These are phyloP conservation scores for Talaromyces amestolkiae DNA, from an alignment of 2,329 filamentous ascomycete genomes.

Conservation along the genomic window DNA sequence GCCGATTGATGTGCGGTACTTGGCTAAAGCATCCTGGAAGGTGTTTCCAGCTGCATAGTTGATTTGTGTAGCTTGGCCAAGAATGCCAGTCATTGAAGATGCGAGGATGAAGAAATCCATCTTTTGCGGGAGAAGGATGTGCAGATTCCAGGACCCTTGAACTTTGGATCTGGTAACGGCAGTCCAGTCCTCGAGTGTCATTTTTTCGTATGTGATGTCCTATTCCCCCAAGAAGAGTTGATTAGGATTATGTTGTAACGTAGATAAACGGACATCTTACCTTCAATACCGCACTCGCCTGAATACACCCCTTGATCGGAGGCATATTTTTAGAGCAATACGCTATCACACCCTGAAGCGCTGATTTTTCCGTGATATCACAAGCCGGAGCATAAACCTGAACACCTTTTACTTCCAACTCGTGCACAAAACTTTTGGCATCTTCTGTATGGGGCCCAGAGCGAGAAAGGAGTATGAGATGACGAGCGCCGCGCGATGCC, in stretches of 20 bases:
- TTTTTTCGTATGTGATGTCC: conserved; percentile 20
- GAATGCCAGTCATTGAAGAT: conserved; percentile 30
- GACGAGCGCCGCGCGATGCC: conserved; percentile 46
- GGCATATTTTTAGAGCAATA: not conserved
- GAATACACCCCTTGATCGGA: not conserved
- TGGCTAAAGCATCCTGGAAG: conserved; percentile 34
- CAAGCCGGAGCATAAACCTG: not conserved
- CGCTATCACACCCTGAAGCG: not conserved
- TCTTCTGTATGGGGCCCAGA: conserved; percentile 1
- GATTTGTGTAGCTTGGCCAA: conserved; percentile 38
- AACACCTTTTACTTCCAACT: not conserved
- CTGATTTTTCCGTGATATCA: not conserved
- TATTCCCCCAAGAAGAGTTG: not conserved
- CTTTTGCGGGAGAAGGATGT: conserved; percentile 20
- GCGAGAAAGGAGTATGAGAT: conserved; percentile 32
- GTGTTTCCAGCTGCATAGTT: conserved; percentile 32
- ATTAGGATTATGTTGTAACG: not conserved
- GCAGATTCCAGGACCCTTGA: conserved; percentile 25
- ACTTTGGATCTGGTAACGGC: conserved; percentile 31
- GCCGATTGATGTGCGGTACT: conserved; percentile 25
- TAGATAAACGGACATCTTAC: not conserved
- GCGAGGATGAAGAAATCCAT: conserved; percentile 43
- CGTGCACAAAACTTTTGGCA: not conserved
- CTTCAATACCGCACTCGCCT: not conserved
- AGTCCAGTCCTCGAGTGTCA: conserved; percentile 29